Base-by-base conservation (phyloP, 2,329 filamentous ascomycete species). In the Aureobasidium uvarum region DNA sequence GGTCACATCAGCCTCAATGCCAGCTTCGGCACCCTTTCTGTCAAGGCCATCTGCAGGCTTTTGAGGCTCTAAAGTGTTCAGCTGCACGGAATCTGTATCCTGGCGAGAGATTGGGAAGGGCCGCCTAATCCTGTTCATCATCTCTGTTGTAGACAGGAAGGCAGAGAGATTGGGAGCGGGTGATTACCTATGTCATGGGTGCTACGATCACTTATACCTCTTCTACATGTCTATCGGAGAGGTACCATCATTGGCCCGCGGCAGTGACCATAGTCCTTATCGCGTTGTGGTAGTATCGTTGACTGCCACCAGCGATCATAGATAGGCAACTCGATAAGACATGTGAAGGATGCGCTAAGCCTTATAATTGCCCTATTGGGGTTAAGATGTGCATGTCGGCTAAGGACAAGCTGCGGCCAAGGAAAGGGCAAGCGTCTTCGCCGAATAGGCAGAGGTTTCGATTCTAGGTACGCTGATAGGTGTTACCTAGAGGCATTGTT, bases 101-200 rank as follows among this genome's bases (percentile, higher is more conserved):
- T 66, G 66, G 14, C 70, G 66, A 16, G 68, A 67, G 8, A 71
- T 20, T 13, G 69, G 70, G 70, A 71, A 72, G 18, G 71, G 69
- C 28, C 69, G 58, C 4, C 71, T 69, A 20, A 72, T 64, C 20
- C 71, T 69, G 59, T 72, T 67, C 71, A 73, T 73, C 48, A 48
- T 63, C 8, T 28, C 28, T 51, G n/a, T n/a, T n/a, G n/a, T n/a
- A n/a, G n/a, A n/a, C n/a, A n/a, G n/a, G n/a, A n/a, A n/a, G n/a
- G n/a, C n/a, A n/a, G n/a, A n/a, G n/a, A n/a, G 23, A 45, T 13
- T 13, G 18, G 31, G 14, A 33, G 25, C 14, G 31, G 6, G 20
- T 36, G 16, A 31, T 13, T 20, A 50, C 33, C 41, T 13, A 20
- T 60, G 28, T 48, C 41, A 46, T 31, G 33, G 20, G 31, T 25